Evolutionary conservation across 192 early-diverging fungal genomes (phyloP).

Genomic region (Backusella macrospora): DNA sequence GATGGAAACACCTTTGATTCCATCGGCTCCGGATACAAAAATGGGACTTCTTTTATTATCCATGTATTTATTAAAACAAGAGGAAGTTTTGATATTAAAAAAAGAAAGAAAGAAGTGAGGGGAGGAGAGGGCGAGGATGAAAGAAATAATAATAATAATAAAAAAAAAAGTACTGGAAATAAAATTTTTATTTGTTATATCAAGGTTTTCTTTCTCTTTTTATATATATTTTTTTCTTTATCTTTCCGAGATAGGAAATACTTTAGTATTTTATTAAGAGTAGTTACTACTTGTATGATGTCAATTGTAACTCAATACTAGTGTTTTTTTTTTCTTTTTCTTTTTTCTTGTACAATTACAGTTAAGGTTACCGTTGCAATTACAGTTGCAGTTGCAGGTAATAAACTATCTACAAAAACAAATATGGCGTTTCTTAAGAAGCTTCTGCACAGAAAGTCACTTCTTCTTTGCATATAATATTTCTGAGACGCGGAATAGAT

Average conservation of each 20-base stretch:
- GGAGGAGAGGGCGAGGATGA: too few relatives aligned
- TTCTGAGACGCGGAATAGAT: neutral
- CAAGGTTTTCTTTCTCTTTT: neutral
- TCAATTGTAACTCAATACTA: neutral
- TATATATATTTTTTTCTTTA: neutral
- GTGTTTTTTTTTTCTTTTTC: neutral
- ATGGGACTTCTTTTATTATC: conserved; percentile 37
- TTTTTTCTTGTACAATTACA: too few relatives aligned
- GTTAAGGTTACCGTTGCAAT: too few relatives aligned
- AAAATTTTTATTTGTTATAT: neutral
- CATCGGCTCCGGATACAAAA: conserved; percentile 43
- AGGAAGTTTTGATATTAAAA: too few relatives aligned
- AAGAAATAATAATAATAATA: too few relatives aligned
- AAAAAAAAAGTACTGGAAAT: neutral
- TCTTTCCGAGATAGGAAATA: neutral
- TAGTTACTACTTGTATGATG: neutral
- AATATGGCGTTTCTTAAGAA: neutral
- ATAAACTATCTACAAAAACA: neutral
- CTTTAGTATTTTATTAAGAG: neutral
- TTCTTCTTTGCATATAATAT: neutral
- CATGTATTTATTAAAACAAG: neutral
- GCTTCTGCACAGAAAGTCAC: conserved; percentile 1
- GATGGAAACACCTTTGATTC: conserved; percentile 38
- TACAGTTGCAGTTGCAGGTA: too few relatives aligned
- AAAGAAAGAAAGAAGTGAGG: neutral